Evolutionary conservation across 768 basidiomycete genomes (phyloP).

Genomic region (Naganishia vishniacii): DNA sequence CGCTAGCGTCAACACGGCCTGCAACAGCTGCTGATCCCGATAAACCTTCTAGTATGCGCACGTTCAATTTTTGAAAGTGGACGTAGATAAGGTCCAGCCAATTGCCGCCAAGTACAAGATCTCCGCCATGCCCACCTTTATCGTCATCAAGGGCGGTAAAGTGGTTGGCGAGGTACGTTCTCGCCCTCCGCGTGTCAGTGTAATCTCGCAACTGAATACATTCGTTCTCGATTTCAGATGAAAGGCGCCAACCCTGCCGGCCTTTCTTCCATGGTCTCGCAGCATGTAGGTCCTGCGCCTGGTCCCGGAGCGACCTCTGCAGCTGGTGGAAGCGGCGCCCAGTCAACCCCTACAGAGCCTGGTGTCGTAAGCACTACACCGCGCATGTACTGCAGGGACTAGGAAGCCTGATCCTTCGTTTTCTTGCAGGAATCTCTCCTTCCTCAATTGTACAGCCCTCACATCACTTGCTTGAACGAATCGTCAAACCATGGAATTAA

Average conservation of each 20-base stretch:
- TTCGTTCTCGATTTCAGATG: slow-evolving; percentile 33
- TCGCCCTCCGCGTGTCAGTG: background rate
- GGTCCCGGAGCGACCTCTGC: slow-evolving; percentile 28
- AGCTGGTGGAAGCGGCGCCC: slow-evolving; percentile 29
- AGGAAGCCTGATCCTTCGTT: too few species aligned
- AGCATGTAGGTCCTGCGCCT: slow-evolving; percentile 45
- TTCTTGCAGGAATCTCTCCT: slow-evolving; percentile 37
- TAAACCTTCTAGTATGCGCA: slow-evolving; percentile 31
- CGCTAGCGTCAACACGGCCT: background rate
- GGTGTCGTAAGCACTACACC: slow-evolving; percentile 22
- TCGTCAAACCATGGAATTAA: slow-evolving; percentile 42
- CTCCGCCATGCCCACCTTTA: slow-evolving; percentile 49
- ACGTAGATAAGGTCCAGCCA: slow-evolving; percentile 42
- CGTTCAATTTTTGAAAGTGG: slow-evolving; percentile 47
- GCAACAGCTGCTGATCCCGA: slow-evolving; percentile 1
- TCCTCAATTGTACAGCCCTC: slow-evolving; percentile 40
- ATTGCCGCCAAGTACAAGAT: slow-evolving; percentile 42
- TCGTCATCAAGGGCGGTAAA: slow-evolving; percentile 45
- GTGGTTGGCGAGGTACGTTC: slow-evolving; percentile 46
- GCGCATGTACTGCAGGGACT: too few species aligned
- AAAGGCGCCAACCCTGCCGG: slow-evolving; percentile 46
- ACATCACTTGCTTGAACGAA: slow-evolving; percentile 48
- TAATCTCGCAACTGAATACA: background rate
- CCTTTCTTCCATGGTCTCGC: slow-evolving; percentile 39
- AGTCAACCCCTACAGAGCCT: slow-evolving; percentile 22